phyloP scores from a whole-genome alignment of 2,329 filamentous ascomycete species.

The Fusarium devonianum region DNA sequence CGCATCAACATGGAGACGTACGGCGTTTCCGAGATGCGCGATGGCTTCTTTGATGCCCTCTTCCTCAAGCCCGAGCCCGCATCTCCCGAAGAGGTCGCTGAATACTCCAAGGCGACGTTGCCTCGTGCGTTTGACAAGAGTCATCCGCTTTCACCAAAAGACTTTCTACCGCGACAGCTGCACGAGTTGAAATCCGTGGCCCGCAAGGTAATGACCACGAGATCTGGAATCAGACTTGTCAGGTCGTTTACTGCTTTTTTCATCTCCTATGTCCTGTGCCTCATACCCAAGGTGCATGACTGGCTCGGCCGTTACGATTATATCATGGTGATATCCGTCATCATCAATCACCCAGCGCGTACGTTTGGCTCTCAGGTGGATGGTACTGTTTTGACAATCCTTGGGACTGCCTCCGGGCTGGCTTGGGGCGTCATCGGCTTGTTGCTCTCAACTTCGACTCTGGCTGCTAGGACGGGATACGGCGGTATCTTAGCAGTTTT shows the following conservation, averaged over 20 bases:
- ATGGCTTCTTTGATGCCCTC: conserved; percentile 57
- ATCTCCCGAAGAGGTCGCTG: conserved; percentile 50
- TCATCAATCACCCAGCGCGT: conserved; percentile 65
- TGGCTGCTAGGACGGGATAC: conserved; percentile 55
- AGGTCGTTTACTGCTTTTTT: conserved; percentile 66
- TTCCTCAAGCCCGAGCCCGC: conserved; percentile 54
- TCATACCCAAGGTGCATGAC: conserved; percentile 55
- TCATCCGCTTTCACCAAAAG: conserved; percentile 54
- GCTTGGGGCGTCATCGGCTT: conserved; percentile 63
- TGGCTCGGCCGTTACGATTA: conserved; percentile 63
- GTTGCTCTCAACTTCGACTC: conserved; percentile 60
- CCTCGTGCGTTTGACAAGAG: conserved; percentile 56
- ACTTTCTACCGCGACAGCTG: conserved; percentile 57
- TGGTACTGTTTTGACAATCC: conserved; percentile 59
- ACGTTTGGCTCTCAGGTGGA: conserved; percentile 65
- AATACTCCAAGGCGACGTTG: conserved; percentile 53
- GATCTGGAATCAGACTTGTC: conserved; percentile 58
- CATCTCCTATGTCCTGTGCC: conserved; percentile 62
- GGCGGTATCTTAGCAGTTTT: conserved; percentile 64
- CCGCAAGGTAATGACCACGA: conserved; percentile 54
- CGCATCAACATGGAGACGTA: conserved; percentile 51
- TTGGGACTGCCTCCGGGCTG: conserved; percentile 61
- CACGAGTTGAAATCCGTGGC: conserved; percentile 52
- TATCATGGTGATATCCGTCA: conserved; percentile 63
- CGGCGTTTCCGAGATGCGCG: conserved; percentile 53